Percentiles rank a stretch among this genome's conserved stretches.
These are phyloP conservation scores for Monosporozyma aquatica DNA, from an alignment of 805 yeast species.

Conservation along the genomic window DNA sequence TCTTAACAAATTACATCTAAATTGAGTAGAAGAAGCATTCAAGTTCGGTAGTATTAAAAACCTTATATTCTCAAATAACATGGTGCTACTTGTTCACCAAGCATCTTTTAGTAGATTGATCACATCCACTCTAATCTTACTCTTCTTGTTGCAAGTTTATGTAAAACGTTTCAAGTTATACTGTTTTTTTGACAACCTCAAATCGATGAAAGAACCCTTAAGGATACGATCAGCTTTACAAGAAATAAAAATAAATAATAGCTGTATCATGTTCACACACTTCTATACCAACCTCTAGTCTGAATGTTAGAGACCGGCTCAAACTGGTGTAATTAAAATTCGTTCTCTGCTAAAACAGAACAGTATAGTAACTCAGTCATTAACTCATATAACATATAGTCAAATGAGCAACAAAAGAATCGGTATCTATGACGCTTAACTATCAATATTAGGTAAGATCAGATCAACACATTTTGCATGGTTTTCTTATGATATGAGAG, in stretches of 20 bases:
- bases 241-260: neutral
- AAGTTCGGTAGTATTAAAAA: constrained; percentile 20
- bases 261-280: constrained; percentile 29
- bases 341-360: constrained; percentile 15
- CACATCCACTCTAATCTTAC: too few relatives aligned
- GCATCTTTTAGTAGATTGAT: too few relatives aligned
- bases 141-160: too few relatives aligned
- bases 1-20: constrained; percentile 12
- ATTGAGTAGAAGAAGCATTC: constrained; percentile 8
- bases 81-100: too few relatives aligned
- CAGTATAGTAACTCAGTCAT: neutral
- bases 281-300: constrained; percentile 28
- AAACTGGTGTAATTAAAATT: constrained; percentile 21
- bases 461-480: constrained; percentile 4
- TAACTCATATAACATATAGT: neutral
- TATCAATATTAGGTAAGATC: constrained; percentile 1
- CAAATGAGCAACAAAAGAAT: neutral
- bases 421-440: constrained; percentile 2
- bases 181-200: neutral
- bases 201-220: too few relatives aligned
- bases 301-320: constrained; percentile 16
- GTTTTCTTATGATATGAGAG: too few relatives aligned
- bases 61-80: constrained; percentile 5
- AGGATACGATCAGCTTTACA: too few relatives aligned
- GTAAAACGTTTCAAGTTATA: neutral